Conservation (phyloP, 441 rosid genomes). For the Monsonia emarginata region DNA sequence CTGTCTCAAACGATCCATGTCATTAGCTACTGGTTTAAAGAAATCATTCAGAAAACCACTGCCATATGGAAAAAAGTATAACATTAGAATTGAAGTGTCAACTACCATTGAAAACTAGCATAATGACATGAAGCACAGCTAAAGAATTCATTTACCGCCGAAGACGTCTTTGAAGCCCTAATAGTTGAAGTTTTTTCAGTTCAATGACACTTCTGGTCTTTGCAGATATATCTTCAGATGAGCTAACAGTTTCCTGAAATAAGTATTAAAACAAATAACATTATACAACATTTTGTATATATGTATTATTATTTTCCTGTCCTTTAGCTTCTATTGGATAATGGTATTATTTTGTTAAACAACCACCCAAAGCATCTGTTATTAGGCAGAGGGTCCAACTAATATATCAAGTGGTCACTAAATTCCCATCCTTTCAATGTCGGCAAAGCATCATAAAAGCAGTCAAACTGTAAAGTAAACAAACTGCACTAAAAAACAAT, state of each 20-base stretch:
- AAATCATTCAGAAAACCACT: conserved; percentile 71
- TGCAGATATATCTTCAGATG: conserved; percentile 75
- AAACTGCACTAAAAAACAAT: no score
- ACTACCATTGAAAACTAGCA: neutral
- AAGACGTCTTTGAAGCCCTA: conserved; percentile 71
- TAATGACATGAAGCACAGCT: neutral
- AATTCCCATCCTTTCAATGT: neutral
- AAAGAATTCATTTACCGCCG: conserved; percentile 42
- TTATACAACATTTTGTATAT: neutral
- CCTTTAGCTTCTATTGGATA: neutral
- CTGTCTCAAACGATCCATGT: conserved; percentile 64
- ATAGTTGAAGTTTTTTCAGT: conserved; percentile 78
- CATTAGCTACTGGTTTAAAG: conserved; percentile 64
- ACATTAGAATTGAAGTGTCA: conserved; percentile 2
- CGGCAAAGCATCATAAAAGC: no score
- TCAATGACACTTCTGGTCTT: conserved; percentile 88
- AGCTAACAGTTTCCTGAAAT: conserved; percentile 64
- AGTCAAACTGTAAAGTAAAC: no score
- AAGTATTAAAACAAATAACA: neutral
- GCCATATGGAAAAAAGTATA: conserved; percentile 16
- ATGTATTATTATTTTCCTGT: neutral
- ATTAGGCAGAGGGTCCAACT: neutral
- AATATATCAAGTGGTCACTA: neutral
- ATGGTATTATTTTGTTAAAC: neutral
- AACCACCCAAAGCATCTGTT: neutral